These are phyloP conservation scores for Epichloe amarillans DNA, from an alignment of 2,329 filamentous ascomycete species.

Conservation along the genomic window DNA sequence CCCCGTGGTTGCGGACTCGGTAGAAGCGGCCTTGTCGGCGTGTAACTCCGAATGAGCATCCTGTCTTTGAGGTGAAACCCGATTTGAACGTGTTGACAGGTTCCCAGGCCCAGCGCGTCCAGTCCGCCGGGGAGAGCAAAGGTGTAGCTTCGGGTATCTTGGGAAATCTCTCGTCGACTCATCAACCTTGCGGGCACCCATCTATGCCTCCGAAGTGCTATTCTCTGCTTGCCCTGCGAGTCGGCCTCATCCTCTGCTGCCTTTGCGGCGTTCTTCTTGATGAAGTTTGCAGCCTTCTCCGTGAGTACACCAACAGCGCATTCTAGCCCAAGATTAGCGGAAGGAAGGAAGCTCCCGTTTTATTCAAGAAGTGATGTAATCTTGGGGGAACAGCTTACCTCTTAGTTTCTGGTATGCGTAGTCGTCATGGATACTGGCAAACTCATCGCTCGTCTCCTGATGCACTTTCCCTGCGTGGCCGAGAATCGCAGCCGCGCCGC, in stretches of 20 bases:
- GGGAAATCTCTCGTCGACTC: slow-evolving; percentile 23
- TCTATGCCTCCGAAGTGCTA: slow-evolving; percentile 28
- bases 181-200: slow-evolving; percentile 32
- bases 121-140: slow-evolving; percentile 28
- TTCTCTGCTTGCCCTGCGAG: slow-evolving; percentile 10
- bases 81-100: slow-evolving; percentile 38
- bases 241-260: slow-evolving; percentile 23
- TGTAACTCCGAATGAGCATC: slow-evolving; percentile 37
- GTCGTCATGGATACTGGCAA: slow-evolving; percentile 36
- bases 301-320: slow-evolving; percentile 36
- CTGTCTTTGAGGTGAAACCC: slow-evolving; percentile 38
- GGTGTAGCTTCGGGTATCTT: slow-evolving; percentile 28
- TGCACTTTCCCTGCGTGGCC: slow-evolving; percentile 36
- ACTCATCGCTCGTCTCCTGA: slow-evolving; percentile 33
- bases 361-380: neutral
- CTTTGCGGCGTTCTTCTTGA: slow-evolving; percentile 29
- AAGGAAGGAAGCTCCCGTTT: neutral
- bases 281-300: slow-evolving; percentile 32
- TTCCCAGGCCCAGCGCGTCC: slow-evolving; percentile 31
- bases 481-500: slow-evolving; percentile 33
- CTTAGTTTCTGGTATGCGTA: slow-evolving; percentile 36
- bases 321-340: slow-evolving; percentile 20
- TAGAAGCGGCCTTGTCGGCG: slow-evolving; percentile 32
- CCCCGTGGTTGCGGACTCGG: slow-evolving; percentile 4
- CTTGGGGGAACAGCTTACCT: slow-evolving; percentile 12